Conservation (phyloP, 306 rosid genomes). For the Rosa multiflora region DNA sequence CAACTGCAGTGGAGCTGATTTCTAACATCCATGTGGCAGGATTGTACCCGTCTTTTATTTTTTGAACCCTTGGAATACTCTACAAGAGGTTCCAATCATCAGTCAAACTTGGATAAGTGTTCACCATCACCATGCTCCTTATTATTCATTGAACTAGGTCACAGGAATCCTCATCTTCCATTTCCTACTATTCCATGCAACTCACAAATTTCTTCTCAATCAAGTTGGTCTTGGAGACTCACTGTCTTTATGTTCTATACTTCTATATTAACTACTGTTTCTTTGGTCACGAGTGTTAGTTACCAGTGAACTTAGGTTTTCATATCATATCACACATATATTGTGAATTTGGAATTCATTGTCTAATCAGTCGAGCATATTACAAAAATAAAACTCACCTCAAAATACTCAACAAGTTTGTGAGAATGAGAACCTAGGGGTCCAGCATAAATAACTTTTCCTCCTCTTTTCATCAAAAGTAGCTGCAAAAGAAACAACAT, state of each 20-base stretch:
- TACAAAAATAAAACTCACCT: slow-evolving; percentile 24
- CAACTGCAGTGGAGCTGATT: slow-evolving; percentile 20
- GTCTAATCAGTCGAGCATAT: background rate
- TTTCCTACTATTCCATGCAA: background rate
- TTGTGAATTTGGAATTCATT: too few species aligned
- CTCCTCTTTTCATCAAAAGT: slow-evolving; percentile 46
- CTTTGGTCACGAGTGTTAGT: background rate
- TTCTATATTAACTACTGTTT: background rate
- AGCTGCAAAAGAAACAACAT: slow-evolving; percentile 24
- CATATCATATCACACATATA: background rate
- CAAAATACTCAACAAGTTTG: slow-evolving; percentile 37
- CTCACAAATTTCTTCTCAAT: background rate
- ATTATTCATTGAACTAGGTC: background rate
- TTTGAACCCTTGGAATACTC: slow-evolving; percentile 24
- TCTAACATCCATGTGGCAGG: slow-evolving; percentile 41
- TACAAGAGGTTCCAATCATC: background rate
- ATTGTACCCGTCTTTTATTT: slow-evolving; percentile 32
- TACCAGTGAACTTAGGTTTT: background rate
- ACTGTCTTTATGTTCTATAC: background rate
- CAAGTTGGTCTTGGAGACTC: background rate
- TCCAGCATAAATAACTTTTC: slow-evolving; percentile 39
- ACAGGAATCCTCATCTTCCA: background rate
- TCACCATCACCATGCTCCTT: background rate
- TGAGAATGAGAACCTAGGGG: slow-evolving; percentile 34
- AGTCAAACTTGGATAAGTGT: background rate